A percentile compares a stretch with the other conserved stretches of the same genome.
These are phyloP conservation scores for Ogataea philodendri DNA, from an alignment of 805 yeast genomes.

Conservation along the genomic window DNA sequence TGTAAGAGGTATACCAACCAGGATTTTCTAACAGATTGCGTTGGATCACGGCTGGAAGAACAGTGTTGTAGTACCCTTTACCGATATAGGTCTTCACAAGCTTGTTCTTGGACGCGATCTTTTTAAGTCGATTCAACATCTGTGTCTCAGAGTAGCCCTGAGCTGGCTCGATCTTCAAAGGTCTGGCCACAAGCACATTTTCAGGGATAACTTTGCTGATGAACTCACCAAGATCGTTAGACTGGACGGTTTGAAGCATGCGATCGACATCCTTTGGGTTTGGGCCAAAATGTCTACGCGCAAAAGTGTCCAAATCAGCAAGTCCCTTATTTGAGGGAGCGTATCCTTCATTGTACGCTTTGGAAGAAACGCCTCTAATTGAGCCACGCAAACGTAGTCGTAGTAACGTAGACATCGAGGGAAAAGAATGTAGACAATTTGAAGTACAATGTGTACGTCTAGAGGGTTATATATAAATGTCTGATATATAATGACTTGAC, in stretches of 20 bases:
- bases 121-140: slow-evolving; percentile 64
- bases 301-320: slow-evolving; percentile 67
- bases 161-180: slow-evolving; percentile 62
- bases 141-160: slow-evolving; percentile 80
- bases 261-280: slow-evolving; percentile 54
- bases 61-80: slow-evolving; percentile 90
- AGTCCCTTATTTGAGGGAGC: slow-evolving; percentile 36
- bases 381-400: neutral
- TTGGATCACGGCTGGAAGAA: slow-evolving; percentile 87
- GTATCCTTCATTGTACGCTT: slow-evolving; percentile 49
- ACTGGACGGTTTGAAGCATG: slow-evolving; percentile 69
- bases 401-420: slow-evolving; percentile 1
- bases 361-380: slow-evolving; percentile 21
- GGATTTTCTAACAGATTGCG: slow-evolving; percentile 91
- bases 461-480: slow-evolving; percentile 7
- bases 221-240: slow-evolving; percentile 65
- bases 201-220: slow-evolving; percentile 73
- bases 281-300: slow-evolving; percentile 90
- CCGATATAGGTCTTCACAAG: slow-evolving; percentile 80
- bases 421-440: slow-evolving; percentile 3
- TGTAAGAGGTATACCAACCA: slow-evolving; percentile 98
- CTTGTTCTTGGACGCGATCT: slow-evolving; percentile 73
- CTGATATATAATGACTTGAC: slow-evolving; percentile 7
- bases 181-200: slow-evolving; percentile 67
- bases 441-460: slow-evolving; percentile 1